phyloP scores from a whole-genome alignment of 306 rosid species.

The Citrullus mucosospermus region DNA sequence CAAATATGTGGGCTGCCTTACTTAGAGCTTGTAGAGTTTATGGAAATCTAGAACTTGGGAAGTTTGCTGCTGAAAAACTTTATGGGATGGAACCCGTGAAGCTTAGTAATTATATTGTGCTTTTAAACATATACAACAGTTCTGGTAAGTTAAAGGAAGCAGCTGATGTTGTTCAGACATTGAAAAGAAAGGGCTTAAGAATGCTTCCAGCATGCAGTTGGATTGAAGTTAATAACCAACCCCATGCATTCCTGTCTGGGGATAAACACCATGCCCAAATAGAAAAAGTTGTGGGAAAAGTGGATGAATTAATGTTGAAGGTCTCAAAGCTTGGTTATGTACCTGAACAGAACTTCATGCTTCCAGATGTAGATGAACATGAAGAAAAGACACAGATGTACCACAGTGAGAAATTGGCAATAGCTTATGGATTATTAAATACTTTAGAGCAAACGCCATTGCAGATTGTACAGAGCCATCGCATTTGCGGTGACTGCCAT shows the following conservation, averaged over 20 bases:
- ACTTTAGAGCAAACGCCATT: slow-evolving; percentile 45
- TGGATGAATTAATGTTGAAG: slow-evolving; percentile 49
- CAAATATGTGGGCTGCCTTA: slow-evolving; percentile 89
- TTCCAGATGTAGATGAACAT: slow-evolving; percentile 70
- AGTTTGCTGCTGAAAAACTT: slow-evolving; percentile 61
- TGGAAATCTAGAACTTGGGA: slow-evolving; percentile 62
- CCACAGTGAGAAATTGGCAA: slow-evolving; percentile 77
- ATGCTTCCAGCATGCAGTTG: slow-evolving; percentile 64
- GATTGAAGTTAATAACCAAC: slow-evolving; percentile 56
- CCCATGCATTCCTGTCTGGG: slow-evolving; percentile 41
- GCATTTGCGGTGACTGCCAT: slow-evolving; percentile 65
- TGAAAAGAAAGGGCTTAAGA: slow-evolving; percentile 65
- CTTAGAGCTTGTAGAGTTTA: slow-evolving; percentile 74
- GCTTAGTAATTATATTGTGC: slow-evolving; percentile 58
- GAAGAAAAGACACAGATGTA: slow-evolving; percentile 35
- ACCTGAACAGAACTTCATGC: slow-evolving; percentile 28
- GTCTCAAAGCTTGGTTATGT: slow-evolving; percentile 45
- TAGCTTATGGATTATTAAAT: slow-evolving; percentile 65
- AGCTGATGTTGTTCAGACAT: slow-evolving; percentile 58
- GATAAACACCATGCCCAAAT: slow-evolving; percentile 41
- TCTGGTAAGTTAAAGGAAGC: slow-evolving; percentile 68
- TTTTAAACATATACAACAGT: slow-evolving; percentile 49
- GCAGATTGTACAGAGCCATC: slow-evolving; percentile 69
- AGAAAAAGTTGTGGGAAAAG: slow-evolving; percentile 37
- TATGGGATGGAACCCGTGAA: slow-evolving; percentile 77